Base-by-base conservation (phyloP, 1,139 yeast genomes). In the Zygosaccharomyces pseudobailii region DNA sequence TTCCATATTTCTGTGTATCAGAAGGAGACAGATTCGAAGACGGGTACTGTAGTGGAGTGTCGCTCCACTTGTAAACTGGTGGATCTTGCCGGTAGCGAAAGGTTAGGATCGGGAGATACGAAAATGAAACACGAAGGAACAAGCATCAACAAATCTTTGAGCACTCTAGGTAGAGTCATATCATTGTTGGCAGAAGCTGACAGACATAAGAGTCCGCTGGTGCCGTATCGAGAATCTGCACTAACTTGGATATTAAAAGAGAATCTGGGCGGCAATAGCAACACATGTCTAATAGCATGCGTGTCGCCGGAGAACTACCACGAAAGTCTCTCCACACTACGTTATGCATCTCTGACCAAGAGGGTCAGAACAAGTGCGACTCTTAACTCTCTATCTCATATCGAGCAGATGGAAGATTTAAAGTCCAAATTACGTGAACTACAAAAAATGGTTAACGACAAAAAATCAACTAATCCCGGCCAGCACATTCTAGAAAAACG, bases 241-340 rank as follows among this genome's bases (percentile, higher is more conserved):
- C 71, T 89, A 56, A 89, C 97, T 0, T 85, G 85, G 62, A 70
- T 88, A 10, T 70, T 89, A 49, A 90, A 87, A 57, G 81, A 87
- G 59, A 87, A 95, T 42, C 71, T 89, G 32, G 84, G 88, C 3
- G 96, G 95, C 0, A 76, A 78, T 49, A 84, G 95, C 1, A 89
- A 88, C 62, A 87, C 96, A 0, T 72, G 89, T 49, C 87, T 89
- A 95, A 82, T 89, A 71, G 96, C 87, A 10, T 88, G 87, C 57
- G 74, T 88, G 5, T 67, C 76, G 42, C 67, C 67, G 25, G 68
- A 68, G 24, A 85, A 87, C 63, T 75, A 81, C 48, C 77, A 73
- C 54, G 97, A 89, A 61, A 82, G 95, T 0, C 59, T 88, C 23
- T 86, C 86, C 57, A 85, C 95, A 0, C 71, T 89, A 45, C 70